Evolutionary conservation across 345 rosid genomes (phyloP).

Genomic region (Citrus inodora): DNA sequence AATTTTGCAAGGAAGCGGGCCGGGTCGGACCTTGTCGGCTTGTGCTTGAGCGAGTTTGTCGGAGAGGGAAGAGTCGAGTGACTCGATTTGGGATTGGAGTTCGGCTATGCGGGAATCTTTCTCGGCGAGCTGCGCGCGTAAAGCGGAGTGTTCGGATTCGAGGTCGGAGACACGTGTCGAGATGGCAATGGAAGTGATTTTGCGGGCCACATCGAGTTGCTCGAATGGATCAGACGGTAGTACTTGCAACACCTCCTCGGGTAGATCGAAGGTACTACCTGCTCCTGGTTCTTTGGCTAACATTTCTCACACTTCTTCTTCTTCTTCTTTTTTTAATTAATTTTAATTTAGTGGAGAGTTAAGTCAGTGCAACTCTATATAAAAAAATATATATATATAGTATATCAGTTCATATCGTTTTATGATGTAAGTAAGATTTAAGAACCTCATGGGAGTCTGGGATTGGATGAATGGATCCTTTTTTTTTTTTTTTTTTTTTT

Average conservation of each 20-base stretch:
- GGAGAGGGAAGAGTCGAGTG: slow-evolving; percentile 68
- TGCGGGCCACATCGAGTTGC: slow-evolving; percentile 96
- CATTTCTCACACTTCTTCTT: slow-evolving; percentile 25
- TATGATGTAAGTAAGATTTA: too few species aligned
- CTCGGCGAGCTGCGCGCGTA: slow-evolving; percentile 51
- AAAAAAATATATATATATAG: too few species aligned
- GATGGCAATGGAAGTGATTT: slow-evolving; percentile 92
- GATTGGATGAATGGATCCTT: not conserved
- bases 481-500: too few species aligned
- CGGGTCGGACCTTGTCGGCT: slow-evolving; percentile 53
- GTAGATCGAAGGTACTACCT: slow-evolving; percentile 60
- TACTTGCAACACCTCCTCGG: slow-evolving; percentile 63
- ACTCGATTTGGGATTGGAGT: slow-evolving; percentile 58
- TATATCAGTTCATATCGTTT: too few species aligned
- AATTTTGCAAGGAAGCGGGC: not conserved
- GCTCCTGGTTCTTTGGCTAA: slow-evolving; percentile 32
- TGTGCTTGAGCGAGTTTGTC: slow-evolving; percentile 59
- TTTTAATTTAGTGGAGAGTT: not conserved
- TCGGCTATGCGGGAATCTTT: slow-evolving; percentile 61
- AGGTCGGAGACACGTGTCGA: slow-evolving; percentile 80
- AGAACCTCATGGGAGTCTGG: too few species aligned
- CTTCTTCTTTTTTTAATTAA: not conserved
- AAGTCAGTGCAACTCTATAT: too few species aligned
- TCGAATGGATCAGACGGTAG: slow-evolving; percentile 93
- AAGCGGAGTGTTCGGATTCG: slow-evolving; percentile 68